phyloP scores from a whole-genome alignment of 2,329 filamentous ascomycete species.

The Neofusicoccum parvum region DNA sequence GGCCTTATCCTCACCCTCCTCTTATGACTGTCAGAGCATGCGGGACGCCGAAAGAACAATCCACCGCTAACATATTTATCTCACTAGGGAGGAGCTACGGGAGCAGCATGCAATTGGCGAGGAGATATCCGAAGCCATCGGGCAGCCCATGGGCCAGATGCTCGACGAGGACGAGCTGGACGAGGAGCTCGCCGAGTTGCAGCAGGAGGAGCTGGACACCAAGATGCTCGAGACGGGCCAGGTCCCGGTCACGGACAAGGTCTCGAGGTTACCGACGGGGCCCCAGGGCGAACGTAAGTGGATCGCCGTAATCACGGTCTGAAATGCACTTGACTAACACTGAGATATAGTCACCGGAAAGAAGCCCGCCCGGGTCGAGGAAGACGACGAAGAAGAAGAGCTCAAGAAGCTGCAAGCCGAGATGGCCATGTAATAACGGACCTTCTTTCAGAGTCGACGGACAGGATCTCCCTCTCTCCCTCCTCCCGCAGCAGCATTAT shows the following conservation, averaged over 20 bases:
- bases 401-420: conserved; percentile 90
- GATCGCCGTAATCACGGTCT: not conserved
- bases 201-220: conserved; percentile 91
- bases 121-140: conserved; percentile 87
- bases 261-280: conserved; percentile 75
- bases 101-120: conserved; percentile 93
- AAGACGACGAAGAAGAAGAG: conserved; percentile 96
- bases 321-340: not conserved
- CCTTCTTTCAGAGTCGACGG: not conserved
- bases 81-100: conserved; percentile 78
- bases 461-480: not conserved
- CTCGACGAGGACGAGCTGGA: conserved; percentile 88
- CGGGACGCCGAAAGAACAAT: no score
- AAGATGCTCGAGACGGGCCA: conserved; percentile 88
- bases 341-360: conserved; percentile 46
- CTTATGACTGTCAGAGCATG: not conserved
- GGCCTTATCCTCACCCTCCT: not conserved
- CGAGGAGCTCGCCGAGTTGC: conserved; percentile 79
- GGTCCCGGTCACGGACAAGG: conserved; percentile 77
- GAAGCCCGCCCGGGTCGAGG: conserved; percentile 57
- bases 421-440: conserved; percentile 78
- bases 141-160: conserved; percentile 66
- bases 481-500: not conserved
- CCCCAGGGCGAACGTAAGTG: conserved; percentile 75
- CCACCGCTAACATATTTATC: not conserved